Percentiles rank a stretch among this genome's conserved stretches.
phyloP scores from a whole-genome alignment of 257 asterid species.

The Nicotiana sylvestris region DNA sequence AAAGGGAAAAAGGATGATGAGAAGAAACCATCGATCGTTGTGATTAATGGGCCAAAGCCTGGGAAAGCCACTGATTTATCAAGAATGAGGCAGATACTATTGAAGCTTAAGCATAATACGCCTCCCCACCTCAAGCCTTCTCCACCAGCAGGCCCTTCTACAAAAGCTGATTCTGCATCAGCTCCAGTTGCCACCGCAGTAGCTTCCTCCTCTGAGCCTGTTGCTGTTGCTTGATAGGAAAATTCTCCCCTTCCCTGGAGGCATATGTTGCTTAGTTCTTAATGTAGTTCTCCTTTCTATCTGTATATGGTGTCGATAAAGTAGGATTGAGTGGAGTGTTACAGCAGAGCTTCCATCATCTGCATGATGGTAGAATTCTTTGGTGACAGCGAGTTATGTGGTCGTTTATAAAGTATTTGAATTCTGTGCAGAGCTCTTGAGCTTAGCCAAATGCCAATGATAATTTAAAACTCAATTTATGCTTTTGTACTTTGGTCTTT shows the following conservation, averaged over 20 bases:
- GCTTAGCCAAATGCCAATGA: neutral
- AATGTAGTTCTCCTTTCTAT: neutral
- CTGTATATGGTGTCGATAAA: neutral
- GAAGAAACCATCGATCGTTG: slow-evolving; percentile 46
- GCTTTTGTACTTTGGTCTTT: neutral
- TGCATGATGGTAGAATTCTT: neutral
- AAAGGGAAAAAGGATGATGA: slow-evolving; percentile 59
- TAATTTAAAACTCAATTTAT: neutral
- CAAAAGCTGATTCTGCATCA: slow-evolving; percentile 20
- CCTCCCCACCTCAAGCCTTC: slow-evolving; percentile 65
- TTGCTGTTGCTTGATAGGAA: slow-evolving; percentile 46
- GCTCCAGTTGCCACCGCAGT: slow-evolving; percentile 23
- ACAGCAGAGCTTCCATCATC: neutral
- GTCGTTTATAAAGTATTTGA: neutral
- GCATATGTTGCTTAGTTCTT: neutral
- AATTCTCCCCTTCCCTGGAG: neutral
- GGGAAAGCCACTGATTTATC: slow-evolving; percentile 72
- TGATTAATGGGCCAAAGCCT: slow-evolving; percentile 83
- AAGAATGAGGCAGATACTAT: slow-evolving; percentile 67
- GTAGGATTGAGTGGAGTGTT: neutral
- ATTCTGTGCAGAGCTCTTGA: neutral
- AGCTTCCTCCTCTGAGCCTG: slow-evolving; percentile 24
- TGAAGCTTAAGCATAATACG: slow-evolving; percentile 70
- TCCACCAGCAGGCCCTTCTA: slow-evolving; percentile 26
- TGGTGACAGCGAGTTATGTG: neutral